Conservation (phyloP, 2,329 filamentous ascomycete genomes). For the Zasmidium citrigriseum region DNA sequence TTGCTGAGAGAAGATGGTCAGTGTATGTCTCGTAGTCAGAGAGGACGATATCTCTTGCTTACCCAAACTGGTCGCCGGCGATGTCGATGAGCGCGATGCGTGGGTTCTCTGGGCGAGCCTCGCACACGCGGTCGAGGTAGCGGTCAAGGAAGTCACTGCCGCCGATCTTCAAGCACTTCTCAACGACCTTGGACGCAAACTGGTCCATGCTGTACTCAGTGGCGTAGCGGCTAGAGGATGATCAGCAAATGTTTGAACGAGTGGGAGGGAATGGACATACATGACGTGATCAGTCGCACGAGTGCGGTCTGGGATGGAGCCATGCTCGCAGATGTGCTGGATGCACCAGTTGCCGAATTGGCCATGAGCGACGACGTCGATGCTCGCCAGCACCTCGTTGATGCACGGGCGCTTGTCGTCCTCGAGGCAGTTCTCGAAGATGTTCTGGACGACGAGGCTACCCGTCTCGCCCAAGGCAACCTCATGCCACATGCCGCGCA, state of each 20-base stretch:
- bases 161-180: constrained; percentile 98
- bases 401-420: constrained; percentile 99
- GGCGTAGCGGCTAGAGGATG: constrained; percentile 79
- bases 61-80: constrained; percentile 96
- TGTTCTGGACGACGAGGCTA: constrained; percentile 97
- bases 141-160: constrained; percentile 85
- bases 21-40: too few species aligned
- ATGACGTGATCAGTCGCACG: constrained; percentile 95
- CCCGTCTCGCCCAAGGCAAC: constrained; percentile 96
- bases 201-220: constrained; percentile 99
- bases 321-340: constrained; percentile 97
- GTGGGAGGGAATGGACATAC: too few species aligned
- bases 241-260: too few species aligned
- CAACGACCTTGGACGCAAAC: constrained; percentile 97
- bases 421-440: constrained; percentile 98
- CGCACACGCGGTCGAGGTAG: constrained; percentile 91
- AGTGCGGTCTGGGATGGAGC: constrained; percentile 84
- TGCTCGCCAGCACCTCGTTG: constrained; percentile 91
- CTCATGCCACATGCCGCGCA: constrained; percentile 97
- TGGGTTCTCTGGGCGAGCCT: constrained; percentile 84
- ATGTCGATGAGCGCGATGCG: constrained; percentile 98
- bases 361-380: constrained; percentile 93
- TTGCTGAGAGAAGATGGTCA: too few species aligned
- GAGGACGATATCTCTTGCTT: too few species aligned
- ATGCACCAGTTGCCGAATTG: constrained; percentile 99